Percentiles rank a stretch among this genome's conserved stretches.
Conservation (phyloP, 2,329 filamentous ascomycete genomes). For the Epichloe sibirici region DNA sequence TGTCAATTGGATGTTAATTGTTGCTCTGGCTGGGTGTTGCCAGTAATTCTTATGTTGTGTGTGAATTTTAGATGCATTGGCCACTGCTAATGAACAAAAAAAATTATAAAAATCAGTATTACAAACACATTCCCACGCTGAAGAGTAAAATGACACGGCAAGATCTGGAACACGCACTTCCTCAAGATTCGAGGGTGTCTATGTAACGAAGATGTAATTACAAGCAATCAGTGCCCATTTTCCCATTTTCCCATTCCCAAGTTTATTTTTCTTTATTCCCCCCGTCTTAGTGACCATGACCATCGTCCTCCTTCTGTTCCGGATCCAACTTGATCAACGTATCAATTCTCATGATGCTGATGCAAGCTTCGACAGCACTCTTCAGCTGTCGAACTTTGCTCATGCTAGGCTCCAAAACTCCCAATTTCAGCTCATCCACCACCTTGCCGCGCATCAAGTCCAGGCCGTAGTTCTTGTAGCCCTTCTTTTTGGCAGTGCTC, state of each 20-base stretch:
- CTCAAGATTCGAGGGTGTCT: not conserved
- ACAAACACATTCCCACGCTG: not conserved
- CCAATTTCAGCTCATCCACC: constrained; percentile 85
- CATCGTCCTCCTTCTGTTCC: constrained; percentile 67
- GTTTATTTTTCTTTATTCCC: not conserved
- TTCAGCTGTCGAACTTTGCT: constrained; percentile 98
- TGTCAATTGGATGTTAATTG: too few species aligned
- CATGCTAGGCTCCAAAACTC: constrained; percentile 91
- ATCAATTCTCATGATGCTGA: constrained; percentile 98
- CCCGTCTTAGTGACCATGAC: constrained; percentile 58
- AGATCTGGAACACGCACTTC: not conserved
- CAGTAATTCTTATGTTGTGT: too few species aligned
- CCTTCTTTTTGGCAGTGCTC: constrained; percentile 82
- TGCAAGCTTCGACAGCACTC: constrained; percentile 95
- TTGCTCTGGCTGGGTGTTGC: too few species aligned
- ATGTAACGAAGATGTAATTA: not conserved
- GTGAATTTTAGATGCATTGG: too few species aligned
- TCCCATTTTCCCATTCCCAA: not conserved
- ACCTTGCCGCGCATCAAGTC: constrained; percentile 84
- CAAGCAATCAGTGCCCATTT: not conserved
- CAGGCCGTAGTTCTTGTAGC: constrained; percentile 96
- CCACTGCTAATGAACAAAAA: too few species aligned
- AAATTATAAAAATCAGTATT: not conserved
- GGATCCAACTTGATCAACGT: constrained; percentile 97
- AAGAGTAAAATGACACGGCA: not conserved